Evolutionary conservation across 1,284 basidiomycete genomes (phyloP).

Genomic region (Phaffia rhodozyma): DNA sequence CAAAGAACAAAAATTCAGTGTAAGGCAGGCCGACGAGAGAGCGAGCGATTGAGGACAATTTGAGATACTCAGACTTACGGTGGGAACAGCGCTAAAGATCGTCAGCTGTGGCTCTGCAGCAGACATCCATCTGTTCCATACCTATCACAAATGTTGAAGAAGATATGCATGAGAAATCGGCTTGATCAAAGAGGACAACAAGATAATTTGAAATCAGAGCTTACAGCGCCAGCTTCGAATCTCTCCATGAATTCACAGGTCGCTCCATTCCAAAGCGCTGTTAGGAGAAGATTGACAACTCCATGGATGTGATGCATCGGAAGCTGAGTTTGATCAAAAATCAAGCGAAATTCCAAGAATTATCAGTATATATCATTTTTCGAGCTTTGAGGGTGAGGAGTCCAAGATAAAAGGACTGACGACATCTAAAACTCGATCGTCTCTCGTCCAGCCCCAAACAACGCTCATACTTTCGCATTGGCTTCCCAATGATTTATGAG

Average conservation of each 20-base stretch:
- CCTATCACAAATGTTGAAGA: neutral
- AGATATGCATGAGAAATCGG: neutral
- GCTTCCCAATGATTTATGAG: slow-evolving; percentile 28
- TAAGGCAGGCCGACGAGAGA: neutral
- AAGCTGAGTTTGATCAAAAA: slow-evolving; percentile 19
- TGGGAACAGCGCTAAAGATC: slow-evolving; percentile 24
- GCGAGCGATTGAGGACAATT: neutral
- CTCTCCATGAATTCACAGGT: slow-evolving; percentile 30
- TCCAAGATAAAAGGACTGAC: slow-evolving; percentile 14
- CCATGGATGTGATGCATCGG: slow-evolving; percentile 31
- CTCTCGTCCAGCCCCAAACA: slow-evolving; percentile 28
- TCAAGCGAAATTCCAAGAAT: neutral
- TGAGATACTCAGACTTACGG: neutral
- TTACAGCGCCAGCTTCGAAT: slow-evolving; percentile 28
- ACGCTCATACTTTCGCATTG: slow-evolving; percentile 27
- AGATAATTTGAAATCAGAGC: neutral
- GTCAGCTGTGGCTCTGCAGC: slow-evolving; percentile 15
- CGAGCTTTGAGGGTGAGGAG: neutral
- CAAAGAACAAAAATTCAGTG: neutral
- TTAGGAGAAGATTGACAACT: slow-evolving; percentile 30
- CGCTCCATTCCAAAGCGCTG: slow-evolving; percentile 31
- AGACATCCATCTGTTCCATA: slow-evolving; percentile 12
- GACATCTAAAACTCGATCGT: slow-evolving; percentile 23
- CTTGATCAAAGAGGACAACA: neutral
- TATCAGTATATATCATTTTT: neutral